Evolutionary conservation across 2,329 filamentous ascomycete species (phyloP).

Genomic region (Laburnicola sp.): DNA sequence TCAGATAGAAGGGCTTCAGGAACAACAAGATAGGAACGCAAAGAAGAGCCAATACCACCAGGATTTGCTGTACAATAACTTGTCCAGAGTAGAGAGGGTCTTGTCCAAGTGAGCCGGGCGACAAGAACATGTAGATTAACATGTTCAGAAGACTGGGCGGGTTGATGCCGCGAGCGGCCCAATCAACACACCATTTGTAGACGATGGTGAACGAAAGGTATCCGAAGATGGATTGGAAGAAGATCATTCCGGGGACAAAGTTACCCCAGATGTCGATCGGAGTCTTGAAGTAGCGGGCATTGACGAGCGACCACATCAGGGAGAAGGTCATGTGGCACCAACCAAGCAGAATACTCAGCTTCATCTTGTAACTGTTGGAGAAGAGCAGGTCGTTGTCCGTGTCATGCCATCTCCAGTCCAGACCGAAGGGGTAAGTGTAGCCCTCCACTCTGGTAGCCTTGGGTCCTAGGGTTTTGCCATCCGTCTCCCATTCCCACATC

Average conservation of each 20-base stretch:
- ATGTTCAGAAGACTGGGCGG: conserved; percentile 95
- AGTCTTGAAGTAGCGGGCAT: conserved; percentile 91
- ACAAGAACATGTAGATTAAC: conserved; percentile 99
- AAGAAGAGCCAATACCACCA: conserved; percentile 78
- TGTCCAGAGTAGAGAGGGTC: conserved; percentile 77
- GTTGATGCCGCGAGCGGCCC: conserved; percentile 66
- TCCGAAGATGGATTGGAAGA: conserved; percentile 98
- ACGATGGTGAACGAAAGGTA: conserved; percentile 93
- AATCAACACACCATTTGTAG: conserved; percentile 96
- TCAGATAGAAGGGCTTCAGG: conserved; percentile 93
- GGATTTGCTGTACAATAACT: conserved; percentile 70
- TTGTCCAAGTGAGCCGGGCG: conserved; percentile 74
- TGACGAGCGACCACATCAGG: conserved; percentile 87
- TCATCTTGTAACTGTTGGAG: conserved; percentile 99
- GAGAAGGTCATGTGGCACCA: conserved; percentile 99
- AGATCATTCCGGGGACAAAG: conserved; percentile 97
- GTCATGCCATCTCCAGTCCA: conserved; percentile 96
- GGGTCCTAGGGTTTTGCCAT: conserved; percentile 59
- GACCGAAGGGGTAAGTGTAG: conserved; percentile 91
- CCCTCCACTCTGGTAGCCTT: conserved; percentile 65
- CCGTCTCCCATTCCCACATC: conserved; percentile 82
- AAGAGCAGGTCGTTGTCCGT: conserved; percentile 95
- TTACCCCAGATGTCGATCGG: conserved; percentile 97
- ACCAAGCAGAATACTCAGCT: conserved; percentile 95
- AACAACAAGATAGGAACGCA: conserved; percentile 92